phyloP scores from a whole-genome alignment of 306 rosid species.

The Quercus rubra region DNA sequence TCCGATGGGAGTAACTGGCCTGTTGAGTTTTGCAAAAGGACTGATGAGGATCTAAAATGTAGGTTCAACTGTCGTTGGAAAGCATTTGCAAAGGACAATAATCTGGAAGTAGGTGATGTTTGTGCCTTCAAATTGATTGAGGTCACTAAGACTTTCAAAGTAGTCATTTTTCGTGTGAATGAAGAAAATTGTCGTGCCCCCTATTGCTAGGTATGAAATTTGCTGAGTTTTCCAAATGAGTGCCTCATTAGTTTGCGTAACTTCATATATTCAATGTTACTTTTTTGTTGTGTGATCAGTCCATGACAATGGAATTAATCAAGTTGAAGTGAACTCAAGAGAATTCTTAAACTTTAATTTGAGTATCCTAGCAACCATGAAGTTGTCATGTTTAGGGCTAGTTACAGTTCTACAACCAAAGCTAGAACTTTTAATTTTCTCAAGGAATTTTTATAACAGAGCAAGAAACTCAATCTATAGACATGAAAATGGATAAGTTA shows the following conservation, averaged over 20 bases:
- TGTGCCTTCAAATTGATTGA: background rate
- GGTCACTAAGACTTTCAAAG: background rate
- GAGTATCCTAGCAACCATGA: too few species aligned
- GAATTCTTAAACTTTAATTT: too few species aligned
- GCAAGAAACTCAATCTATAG: too few species aligned
- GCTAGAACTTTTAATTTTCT: too few species aligned
- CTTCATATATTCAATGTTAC: background rate
- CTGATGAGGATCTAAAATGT: background rate
- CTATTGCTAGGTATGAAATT: background rate
- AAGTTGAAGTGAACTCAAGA: too few species aligned
- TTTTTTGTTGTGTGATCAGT: too few species aligned
- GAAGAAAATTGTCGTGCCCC: background rate
- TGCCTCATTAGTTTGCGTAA: background rate
- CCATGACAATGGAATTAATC: too few species aligned
- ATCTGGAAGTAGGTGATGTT: background rate
- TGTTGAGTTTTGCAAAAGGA: background rate
- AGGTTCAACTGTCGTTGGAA: background rate
- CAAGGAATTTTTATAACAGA: too few species aligned
- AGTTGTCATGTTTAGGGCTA: too few species aligned
- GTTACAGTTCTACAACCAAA: too few species aligned
- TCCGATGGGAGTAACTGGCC: background rate
- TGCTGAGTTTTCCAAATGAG: background rate
- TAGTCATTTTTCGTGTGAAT: background rate
- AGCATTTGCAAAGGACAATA: constrained; percentile 1
- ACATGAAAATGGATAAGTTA: too few species aligned